phyloP scores from a whole-genome alignment of 495 filamentous ascomycete genomes.

The Echria macrotheca region DNA sequence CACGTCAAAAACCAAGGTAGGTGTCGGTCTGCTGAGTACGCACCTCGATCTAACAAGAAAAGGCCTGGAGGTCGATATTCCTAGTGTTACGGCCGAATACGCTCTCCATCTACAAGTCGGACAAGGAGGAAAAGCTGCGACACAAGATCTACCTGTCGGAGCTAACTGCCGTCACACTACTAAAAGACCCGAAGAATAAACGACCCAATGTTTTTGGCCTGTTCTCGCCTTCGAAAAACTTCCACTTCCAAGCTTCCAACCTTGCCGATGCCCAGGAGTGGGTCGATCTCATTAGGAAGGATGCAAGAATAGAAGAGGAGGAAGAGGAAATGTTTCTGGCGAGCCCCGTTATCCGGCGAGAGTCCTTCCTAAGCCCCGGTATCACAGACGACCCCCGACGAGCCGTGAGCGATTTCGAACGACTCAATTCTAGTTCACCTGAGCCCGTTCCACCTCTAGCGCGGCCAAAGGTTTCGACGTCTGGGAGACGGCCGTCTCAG shows the following conservation, averaged over 20 bases:
- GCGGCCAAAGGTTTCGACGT: constrained; percentile 26
- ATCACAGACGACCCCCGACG: constrained; percentile 4
- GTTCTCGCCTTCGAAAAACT: constrained; percentile 89
- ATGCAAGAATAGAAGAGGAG: constrained; percentile 79
- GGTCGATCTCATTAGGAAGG: constrained; percentile 73
- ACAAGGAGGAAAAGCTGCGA: constrained; percentile 80
- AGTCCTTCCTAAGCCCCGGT: constrained; percentile 24
- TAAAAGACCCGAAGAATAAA: constrained; percentile 81
- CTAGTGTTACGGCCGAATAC: constrained; percentile 88
- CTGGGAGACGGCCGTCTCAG: constrained; percentile 40
- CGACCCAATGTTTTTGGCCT: constrained; percentile 79
- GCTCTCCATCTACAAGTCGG: constrained; percentile 92
- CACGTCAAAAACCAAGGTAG: constrained; percentile 89
- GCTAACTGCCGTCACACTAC: constrained; percentile 79
- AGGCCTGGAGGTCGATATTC: constrained; percentile 86
- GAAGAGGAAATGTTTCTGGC: constrained; percentile 72
- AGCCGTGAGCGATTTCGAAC: constrained; percentile 25
- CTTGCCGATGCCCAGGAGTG: constrained; percentile 77
- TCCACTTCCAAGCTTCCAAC: constrained; percentile 72
- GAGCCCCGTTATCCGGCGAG: constrained; percentile 46
- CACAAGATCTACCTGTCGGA: constrained; percentile 85
- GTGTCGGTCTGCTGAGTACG: constrained; percentile 9
- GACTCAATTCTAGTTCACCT: constrained; percentile 56
- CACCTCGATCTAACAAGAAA: constrained; percentile 12
- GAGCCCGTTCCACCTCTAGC: constrained; percentile 43